These are phyloP conservation scores for Sextonia rubra DNA, from an alignment of 164 flowering plant species.

Conservation along the genomic window DNA sequence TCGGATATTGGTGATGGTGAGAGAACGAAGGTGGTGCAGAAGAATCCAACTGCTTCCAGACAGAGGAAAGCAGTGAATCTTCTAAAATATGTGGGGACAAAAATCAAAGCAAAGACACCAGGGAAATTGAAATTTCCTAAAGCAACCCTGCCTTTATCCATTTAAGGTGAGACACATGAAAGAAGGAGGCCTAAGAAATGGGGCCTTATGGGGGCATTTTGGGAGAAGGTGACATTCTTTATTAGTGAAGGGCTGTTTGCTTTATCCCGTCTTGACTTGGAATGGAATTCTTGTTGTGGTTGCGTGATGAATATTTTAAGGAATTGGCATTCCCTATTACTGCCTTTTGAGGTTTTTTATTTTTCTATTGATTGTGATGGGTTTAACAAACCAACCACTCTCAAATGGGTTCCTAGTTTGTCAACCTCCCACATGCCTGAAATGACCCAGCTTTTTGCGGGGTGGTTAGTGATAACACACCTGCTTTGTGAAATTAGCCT, in stretches of 20 bases:
- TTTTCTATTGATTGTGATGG: constrained; percentile 9
- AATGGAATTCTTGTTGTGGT: constrained; percentile 33
- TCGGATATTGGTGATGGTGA: constrained; percentile 10
- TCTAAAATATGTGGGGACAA: constrained; percentile 28
- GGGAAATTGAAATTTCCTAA: neutral
- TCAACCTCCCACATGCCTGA: neutral
- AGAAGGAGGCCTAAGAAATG: no score
- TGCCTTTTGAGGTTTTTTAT: constrained; percentile 13
- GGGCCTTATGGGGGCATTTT: constrained; percentile 20
- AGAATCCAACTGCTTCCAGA: constrained; percentile 29
- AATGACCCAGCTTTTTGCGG: neutral
- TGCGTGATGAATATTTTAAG: constrained; percentile 5
- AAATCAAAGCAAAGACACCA: constrained; percentile 1
- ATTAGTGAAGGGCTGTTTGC: neutral
- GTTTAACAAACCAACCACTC: constrained; percentile 28
- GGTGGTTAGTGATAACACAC: neutral
- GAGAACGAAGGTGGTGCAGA: constrained; percentile 14
- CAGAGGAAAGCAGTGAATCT: constrained; percentile 16
- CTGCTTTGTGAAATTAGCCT: neutral
- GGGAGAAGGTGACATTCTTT: neutral
- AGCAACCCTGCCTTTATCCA: neutral
- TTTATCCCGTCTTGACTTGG: neutral
- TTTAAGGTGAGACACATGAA: neutral
- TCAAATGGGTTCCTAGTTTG: constrained; percentile 9
- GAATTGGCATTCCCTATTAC: constrained; percentile 16